Base-by-base conservation (phyloP, 441 rosid genomes). In the Mallotus repandus region DNA sequence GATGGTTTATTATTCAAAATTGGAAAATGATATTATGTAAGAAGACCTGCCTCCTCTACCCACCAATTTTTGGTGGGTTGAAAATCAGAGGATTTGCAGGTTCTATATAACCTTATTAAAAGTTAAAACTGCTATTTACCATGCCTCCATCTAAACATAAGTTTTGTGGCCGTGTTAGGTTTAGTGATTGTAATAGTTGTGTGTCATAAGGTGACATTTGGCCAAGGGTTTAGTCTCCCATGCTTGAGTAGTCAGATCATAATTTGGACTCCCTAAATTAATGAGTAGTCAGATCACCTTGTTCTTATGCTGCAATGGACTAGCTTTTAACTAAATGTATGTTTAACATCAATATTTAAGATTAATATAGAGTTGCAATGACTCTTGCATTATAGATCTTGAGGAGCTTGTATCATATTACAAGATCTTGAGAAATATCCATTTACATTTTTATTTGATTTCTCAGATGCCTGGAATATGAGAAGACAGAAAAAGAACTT, bases 401-500 rank as follows among this genome's bases (percentile, higher is more conserved):
- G 5, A 21, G 48, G 67, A 38, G 25, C 73, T 68, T 13, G 64
- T 12, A 15, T 11, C 54, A 19, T 52, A 15, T 61, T 45, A 3
- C 38, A 15, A 1, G 29, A 5, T 69, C 11, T 52, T 55, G 13
- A 49, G 49, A 10, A 35, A 50, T 62, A 16, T 63, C 16, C 13
- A 65, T 32, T 45, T 66, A 57, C 59, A 45, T 69, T 29, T 69
- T 15, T 35, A 16, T 53, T 59, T 70, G 22, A 29, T 46, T 60
- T 70, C 69, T 66, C 89, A 93, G 99, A 83, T 91, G 89, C 80
- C 70, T 64, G 74, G 98, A 87, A 64, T 85, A 84, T 74, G 91
- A 87, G 83, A 85, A 81, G 81, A 87, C 79, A 70, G 81, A 76
- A 70, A 81, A 87, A 77, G 93, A 85, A 60, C 91, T 90, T 62